These are phyloP conservation scores for Sarocladiaceae sp. DNA, from an alignment of 2,329 filamentous ascomycete species.

Conservation along the genomic window DNA sequence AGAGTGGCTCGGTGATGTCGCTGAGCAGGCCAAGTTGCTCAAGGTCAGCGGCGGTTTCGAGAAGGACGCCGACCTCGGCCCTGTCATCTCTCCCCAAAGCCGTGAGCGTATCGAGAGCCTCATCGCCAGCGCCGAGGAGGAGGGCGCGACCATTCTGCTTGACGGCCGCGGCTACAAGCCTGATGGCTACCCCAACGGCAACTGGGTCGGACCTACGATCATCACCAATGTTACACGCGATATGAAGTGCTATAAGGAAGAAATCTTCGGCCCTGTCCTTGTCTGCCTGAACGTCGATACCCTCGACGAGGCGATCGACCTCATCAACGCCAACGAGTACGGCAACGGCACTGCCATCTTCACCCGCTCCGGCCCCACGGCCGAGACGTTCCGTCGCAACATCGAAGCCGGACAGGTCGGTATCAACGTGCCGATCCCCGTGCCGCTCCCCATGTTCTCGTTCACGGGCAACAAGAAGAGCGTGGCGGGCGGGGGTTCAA, in stretches of 20 bases:
- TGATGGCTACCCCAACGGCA: conserved; percentile 74
- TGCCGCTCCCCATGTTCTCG: conserved; percentile 64
- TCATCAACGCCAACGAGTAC: conserved; percentile 83
- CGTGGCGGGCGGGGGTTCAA: conserved; percentile 84
- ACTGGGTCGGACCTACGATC: conserved; percentile 79
- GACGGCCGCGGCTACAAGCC: conserved; percentile 72
- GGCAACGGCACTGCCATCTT: conserved; percentile 84
- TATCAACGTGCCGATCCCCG: conserved; percentile 76
- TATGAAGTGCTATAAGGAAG: conserved; percentile 80
- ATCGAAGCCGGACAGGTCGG: conserved; percentile 83
- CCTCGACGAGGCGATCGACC: conserved; percentile 70
- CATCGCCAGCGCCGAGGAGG: conserved; percentile 69
- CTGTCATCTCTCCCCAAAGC: conserved; percentile 73
- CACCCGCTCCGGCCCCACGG: conserved; percentile 70
- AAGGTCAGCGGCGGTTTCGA: conserved; percentile 78
- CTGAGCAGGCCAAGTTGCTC: conserved; percentile 66
- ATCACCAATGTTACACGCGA: conserved; percentile 73
- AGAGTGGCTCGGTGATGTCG: conserved; percentile 73
- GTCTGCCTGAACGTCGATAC: conserved; percentile 75
- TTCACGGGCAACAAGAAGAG: conserved; percentile 82
- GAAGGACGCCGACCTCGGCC: conserved; percentile 70
- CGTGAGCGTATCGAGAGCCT: conserved; percentile 72
- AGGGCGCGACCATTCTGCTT: conserved; percentile 76
- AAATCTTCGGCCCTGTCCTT: conserved; percentile 80
- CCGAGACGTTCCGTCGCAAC: conserved; percentile 69